Conservation (phyloP, 2,329 filamentous ascomycete genomes). For the Colletotrichum sp. region DNA sequence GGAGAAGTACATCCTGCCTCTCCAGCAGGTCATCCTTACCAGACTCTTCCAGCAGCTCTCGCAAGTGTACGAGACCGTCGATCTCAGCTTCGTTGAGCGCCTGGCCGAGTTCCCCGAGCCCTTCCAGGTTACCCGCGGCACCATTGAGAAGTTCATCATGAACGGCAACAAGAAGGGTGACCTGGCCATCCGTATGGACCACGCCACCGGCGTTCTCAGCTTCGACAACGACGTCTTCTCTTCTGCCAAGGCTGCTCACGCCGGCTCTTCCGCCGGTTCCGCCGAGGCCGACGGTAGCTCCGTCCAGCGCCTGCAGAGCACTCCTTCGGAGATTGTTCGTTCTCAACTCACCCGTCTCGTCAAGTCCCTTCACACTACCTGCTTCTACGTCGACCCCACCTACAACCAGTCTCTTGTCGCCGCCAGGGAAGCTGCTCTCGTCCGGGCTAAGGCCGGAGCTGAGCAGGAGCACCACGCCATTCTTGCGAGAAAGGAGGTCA, state of each 20-base stretch:
- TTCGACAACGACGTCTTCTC: conserved; percentile 99
- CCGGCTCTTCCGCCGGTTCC: conserved; percentile 83
- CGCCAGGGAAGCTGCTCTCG: conserved; percentile 80
- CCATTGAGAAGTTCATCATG: conserved; percentile 99
- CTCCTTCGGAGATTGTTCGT: conserved; percentile 95
- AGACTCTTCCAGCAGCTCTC: conserved; percentile 98
- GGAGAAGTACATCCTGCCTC: conserved; percentile 93
- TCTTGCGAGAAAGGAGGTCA: conserved; percentile 85
- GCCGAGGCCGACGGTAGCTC: conserved; percentile 84
- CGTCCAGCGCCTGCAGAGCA: conserved; percentile 95
- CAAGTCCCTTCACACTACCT: conserved; percentile 90
- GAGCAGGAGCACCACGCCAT: conserved; percentile 89
- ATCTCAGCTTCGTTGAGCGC: conserved; percentile 90
- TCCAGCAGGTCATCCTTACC: conserved; percentile 98
- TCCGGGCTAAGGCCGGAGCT: conserved; percentile 84
- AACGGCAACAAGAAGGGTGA: conserved; percentile 99
- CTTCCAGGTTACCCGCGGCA: conserved; percentile 88
- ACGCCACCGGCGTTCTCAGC: conserved; percentile 91
- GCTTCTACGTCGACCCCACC: conserved; percentile 91
- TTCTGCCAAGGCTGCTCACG: conserved; percentile 88
- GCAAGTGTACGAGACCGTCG: conserved; percentile 98
- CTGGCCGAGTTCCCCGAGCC: conserved; percentile 96
- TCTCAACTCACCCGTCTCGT: conserved; percentile 92
- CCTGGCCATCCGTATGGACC: conserved; percentile 92
- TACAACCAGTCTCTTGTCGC: conserved; percentile 84